Percentiles rank a stretch among this genome's conserved stretches.
Conservation (phyloP, 805 yeast genomes). For the Schwanniomyces occidentalis region DNA sequence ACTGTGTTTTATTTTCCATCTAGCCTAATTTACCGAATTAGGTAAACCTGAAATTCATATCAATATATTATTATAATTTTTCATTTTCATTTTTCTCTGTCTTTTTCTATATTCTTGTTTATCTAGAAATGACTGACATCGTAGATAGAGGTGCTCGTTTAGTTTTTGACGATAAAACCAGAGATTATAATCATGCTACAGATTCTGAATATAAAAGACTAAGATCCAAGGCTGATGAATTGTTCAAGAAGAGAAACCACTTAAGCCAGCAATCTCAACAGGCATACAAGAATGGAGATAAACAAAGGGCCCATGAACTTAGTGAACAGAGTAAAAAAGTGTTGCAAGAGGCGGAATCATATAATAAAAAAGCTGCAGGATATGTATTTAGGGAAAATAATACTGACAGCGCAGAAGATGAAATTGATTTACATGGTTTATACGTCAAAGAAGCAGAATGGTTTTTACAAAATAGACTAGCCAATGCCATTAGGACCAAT, state of each 20-base stretch:
- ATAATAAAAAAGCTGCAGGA: slow-evolving; percentile 82
- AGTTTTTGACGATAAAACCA: slow-evolving; percentile 24
- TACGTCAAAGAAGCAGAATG: slow-evolving; percentile 86
- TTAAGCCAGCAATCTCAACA: slow-evolving; percentile 68
- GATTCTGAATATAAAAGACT: slow-evolving; percentile 63
- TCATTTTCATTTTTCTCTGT: too few species aligned
- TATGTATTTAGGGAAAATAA: slow-evolving; percentile 87
- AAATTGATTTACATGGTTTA: slow-evolving; percentile 91
- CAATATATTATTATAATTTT: too few species aligned
- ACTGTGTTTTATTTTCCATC: too few species aligned
- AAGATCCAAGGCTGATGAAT: slow-evolving; percentile 67
- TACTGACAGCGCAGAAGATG: slow-evolving; percentile 79
- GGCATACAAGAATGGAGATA: slow-evolving; percentile 77
- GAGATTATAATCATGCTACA: slow-evolving; percentile 73
- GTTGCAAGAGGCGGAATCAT: slow-evolving; percentile 59
- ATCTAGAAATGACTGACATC: slow-evolving; percentile 5
- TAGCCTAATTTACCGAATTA: too few species aligned
- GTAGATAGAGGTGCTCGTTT: slow-evolving; percentile 28
- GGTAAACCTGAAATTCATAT: too few species aligned
- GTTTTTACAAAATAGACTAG: slow-evolving; percentile 70
- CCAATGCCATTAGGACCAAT: slow-evolving; percentile 57
- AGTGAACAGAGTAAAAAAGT: slow-evolving; percentile 69
- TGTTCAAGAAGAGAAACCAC: slow-evolving; percentile 55
- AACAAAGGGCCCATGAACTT: slow-evolving; percentile 66
- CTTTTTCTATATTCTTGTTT: not conserved